These are phyloP conservation scores for Candida jianshihensis DNA, from an alignment of 805 yeast genomes.

Conservation along the genomic window DNA sequence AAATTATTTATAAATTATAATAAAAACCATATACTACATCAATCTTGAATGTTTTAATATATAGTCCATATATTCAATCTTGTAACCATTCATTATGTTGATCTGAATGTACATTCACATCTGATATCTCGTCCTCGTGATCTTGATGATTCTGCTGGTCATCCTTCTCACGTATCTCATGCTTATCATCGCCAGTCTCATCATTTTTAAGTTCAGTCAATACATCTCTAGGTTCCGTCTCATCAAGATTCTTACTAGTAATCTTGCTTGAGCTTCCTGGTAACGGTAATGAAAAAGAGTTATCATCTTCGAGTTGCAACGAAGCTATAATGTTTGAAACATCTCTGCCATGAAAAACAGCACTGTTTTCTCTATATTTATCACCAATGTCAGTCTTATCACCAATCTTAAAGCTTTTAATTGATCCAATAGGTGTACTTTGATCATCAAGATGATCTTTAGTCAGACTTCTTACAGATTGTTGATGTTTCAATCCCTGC, in stretches of 20 bases:
- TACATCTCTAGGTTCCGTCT: slow-evolving; percentile 8
- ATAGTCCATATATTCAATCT: too few species aligned
- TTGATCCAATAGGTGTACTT: slow-evolving; percentile 13
- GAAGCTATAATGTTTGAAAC: not conserved
- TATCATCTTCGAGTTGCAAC: slow-evolving; percentile 25
- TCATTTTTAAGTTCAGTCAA: not conserved
- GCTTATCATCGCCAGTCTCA: slow-evolving; percentile 4
- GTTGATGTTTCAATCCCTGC: slow-evolving; percentile 10
- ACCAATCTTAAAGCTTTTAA: too few species aligned
- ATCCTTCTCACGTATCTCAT: too few species aligned
- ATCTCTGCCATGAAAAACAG: not conserved
- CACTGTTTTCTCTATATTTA: not conserved
- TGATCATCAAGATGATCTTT: slow-evolving; percentile 8
- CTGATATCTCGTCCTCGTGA: too few species aligned
- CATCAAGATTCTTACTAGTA: slow-evolving; percentile 5
- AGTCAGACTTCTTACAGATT: slow-evolving; percentile 10
- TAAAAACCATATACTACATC: too few species aligned
- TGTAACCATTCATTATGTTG: too few species aligned
- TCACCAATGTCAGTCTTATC: too few species aligned
- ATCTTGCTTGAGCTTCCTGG: slow-evolving; percentile 21
- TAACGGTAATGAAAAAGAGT: slow-evolving; percentile 45
- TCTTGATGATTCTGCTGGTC: too few species aligned
- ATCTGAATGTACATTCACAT: too few species aligned
- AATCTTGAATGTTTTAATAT: too few species aligned
- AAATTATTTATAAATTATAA: not conserved